A percentile compares a stretch with the other conserved stretches of the same genome.
Evolutionary conservation across 176 grass and related monocot genomes (phyloP).

Genomic region (Olyra latifolia): DNA sequence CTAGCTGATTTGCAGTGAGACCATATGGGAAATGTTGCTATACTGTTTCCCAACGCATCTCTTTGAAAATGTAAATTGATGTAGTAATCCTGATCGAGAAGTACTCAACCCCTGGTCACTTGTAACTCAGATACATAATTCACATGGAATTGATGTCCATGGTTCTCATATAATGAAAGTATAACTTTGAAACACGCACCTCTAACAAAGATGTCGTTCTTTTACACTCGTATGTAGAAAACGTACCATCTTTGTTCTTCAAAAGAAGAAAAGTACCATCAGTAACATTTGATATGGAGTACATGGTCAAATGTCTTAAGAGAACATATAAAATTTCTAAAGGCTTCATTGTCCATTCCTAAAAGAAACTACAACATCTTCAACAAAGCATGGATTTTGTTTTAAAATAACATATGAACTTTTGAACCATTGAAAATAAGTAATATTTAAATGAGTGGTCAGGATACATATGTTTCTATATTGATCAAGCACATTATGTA

Average conservation of each 20-base stretch:
- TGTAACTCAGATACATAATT: not conserved
- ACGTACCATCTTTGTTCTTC: slow-evolving; percentile 54
- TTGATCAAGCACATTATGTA: not conserved
- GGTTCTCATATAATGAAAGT: not conserved
- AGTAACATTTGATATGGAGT: not conserved
- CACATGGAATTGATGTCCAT: not conserved
- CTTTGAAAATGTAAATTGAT: too few species aligned
- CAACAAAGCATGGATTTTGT: not conserved
- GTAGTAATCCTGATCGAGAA: too few species aligned
- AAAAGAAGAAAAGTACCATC: not conserved
- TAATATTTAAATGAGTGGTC: not conserved
- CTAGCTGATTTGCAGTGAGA: not conserved
- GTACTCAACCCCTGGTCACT: not conserved
- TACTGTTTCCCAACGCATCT: too few species aligned
- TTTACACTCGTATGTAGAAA: slow-evolving; percentile 48
- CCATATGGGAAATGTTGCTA: too few species aligned
- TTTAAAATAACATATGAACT: not conserved
- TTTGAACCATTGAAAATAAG: not conserved
- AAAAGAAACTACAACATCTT: not conserved
- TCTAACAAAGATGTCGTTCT: slow-evolving; percentile 50
- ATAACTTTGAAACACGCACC: not conserved
- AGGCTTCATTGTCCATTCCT: not conserved
- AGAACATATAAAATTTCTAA: not conserved
- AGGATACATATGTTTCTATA: not conserved
- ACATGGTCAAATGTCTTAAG: not conserved